Base-by-base conservation (phyloP, 2,329 filamentous ascomycete genomes). In the Cordyceps fumosorosea region DNA sequence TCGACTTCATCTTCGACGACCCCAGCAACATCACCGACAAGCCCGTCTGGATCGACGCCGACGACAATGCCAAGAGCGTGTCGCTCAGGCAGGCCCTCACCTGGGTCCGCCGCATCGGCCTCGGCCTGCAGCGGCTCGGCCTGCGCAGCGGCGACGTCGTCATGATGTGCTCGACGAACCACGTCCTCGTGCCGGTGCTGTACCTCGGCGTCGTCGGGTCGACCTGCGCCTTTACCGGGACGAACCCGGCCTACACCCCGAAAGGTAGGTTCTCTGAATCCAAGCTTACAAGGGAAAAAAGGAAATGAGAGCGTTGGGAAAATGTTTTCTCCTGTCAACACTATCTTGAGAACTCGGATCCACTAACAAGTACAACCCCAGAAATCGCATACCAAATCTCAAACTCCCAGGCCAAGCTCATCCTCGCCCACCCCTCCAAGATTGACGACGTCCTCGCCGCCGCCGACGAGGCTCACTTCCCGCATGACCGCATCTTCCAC, bases 31-130 rank as follows among this genome's bases (percentile, higher is more conserved):
- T 73, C 22, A 76, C 78, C 37, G 71, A 80, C 57, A 73, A 78
- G 44, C 80, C 82, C 7, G 70, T 84, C 64, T 85, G 81, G 81
- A 75, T 81, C 58, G 80, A 85, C 68, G 76, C 80, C 47, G 76
- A 75, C 60, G 72, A 83, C 55, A 71, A 78, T 3, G 65, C 66
- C 10, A 72, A 74, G 24, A 76, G 71, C 55, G 71, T 85, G 10
- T 82, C 80, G 0, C 78, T 80, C 1, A 72, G 71, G 37, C 75
- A 82, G 66, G 69, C 79, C 26, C 67, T 84, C 34, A 67, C 72
- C 73, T 84, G 81, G 81, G 74, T 80, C 45, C 81, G 78, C 67
- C 73, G 81, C 62, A 67, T 85, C n/a, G 79, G 77, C 0, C 70
- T 74, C 44, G 81, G 82, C 4, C 72, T 85, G 16, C 73, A 80